These are phyloP conservation scores for Sphagnum contortum DNA, from an alignment of 225 moss, liverwort and hornwort genomes.

Conservation along the genomic window DNA sequence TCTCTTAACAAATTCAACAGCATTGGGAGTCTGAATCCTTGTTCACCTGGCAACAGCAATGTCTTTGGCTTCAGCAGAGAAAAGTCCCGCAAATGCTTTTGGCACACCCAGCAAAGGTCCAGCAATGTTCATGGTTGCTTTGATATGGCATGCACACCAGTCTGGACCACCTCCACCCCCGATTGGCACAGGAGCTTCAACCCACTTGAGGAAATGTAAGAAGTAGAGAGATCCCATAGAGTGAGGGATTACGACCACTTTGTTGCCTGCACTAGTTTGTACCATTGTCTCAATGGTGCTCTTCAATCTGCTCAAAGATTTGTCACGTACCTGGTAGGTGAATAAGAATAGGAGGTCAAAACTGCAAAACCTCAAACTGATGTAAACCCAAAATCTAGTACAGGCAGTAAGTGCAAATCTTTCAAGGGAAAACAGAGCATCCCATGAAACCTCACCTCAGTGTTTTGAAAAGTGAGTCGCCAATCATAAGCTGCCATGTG, in stretches of 20 bases:
- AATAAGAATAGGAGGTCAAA: background rate
- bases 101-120: conserved; percentile 91
- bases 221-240: conserved; percentile 97
- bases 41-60: conserved; percentile 93
- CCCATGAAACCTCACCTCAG: conserved; percentile 19
- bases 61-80: conserved; percentile 98
- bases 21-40: no score
- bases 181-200: conserved; percentile 79
- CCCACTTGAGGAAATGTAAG: conserved; percentile 92
- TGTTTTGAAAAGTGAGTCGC: conserved; percentile 54
- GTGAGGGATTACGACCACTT: conserved; percentile 83
- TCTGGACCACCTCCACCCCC: conserved; percentile 94
- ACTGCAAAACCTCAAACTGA: background rate
- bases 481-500: conserved; percentile 57
- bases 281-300: conserved; percentile 69
- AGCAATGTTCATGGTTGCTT: conserved; percentile 80
- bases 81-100: conserved; percentile 82
- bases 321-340: conserved; percentile 56
- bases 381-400: no score
- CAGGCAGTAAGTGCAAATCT: no score
- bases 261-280: conserved; percentile 51
- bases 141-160: conserved; percentile 82
- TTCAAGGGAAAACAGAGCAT: no score
- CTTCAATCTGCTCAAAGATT: conserved; percentile 65
- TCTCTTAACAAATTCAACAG: no score